These are phyloP conservation scores for Rhododendron mucronatum DNA, from an alignment of 148 eudicot genomes.

Conservation along the genomic window DNA sequence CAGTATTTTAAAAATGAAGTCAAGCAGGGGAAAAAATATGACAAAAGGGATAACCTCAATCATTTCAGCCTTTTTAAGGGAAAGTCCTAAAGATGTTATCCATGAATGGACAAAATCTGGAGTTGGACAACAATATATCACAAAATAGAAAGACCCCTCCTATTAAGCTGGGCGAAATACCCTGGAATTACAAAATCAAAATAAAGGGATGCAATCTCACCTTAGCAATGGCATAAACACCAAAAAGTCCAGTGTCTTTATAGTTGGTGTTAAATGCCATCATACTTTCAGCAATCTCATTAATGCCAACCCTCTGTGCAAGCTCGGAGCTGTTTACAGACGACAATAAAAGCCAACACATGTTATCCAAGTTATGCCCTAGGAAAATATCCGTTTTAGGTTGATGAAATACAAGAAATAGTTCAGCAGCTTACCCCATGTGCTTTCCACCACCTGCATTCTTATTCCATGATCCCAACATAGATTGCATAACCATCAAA, in stretches of 20 bases:
- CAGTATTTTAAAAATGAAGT: not conserved
- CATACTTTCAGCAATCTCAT: constrained; percentile 88
- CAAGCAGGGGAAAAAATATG: not conserved
- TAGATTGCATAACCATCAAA: constrained; percentile 86
- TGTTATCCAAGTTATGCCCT: not conserved
- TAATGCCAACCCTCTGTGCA: constrained; percentile 68
- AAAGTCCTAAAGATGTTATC: not conserved
- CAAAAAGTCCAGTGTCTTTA: constrained; percentile 88
- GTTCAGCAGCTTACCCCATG: constrained; percentile 55
- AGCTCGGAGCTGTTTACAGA: constrained; percentile 62
- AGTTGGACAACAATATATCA: not conserved
- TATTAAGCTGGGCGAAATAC: not conserved
- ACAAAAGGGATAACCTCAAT: not conserved
- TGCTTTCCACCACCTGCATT: constrained; percentile 82
- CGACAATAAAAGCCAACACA: constrained; percentile 14
- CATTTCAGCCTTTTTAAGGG: not conserved
- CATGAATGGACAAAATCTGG: not conserved
- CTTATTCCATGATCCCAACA: constrained; percentile 87
- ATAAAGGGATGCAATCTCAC: constrained; percentile 25
- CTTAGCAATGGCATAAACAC: constrained; percentile 93
- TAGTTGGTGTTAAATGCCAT: constrained; percentile 94
- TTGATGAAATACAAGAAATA: not conserved
- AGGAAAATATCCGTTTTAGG: not conserved
- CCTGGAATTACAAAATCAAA: not conserved
- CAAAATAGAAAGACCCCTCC: not conserved